phyloP scores from a whole-genome alignment of 2,329 filamentous ascomycete species.

The Epichloe sylvatica region DNA sequence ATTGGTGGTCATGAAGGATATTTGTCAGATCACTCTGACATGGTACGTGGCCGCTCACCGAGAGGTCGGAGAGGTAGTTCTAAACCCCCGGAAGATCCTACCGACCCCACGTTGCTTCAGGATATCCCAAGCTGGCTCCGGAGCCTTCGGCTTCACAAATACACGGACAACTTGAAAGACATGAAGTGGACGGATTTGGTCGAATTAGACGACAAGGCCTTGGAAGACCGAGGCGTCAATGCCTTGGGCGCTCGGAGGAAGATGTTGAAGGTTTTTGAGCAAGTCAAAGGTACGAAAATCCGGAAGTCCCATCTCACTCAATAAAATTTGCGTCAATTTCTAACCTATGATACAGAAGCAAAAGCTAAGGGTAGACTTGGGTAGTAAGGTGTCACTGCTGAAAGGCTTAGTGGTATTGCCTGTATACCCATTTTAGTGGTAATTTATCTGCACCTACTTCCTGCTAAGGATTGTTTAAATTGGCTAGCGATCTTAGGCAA shows the following conservation, averaged over 20 bases:
- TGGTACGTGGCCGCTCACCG: constrained; percentile 79
- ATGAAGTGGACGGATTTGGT: constrained; percentile 91
- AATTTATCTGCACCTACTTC: neutral
- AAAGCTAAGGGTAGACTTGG: constrained; percentile 58
- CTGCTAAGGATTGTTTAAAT: neutral
- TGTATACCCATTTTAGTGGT: neutral
- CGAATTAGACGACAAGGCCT: constrained; percentile 79
- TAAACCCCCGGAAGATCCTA: constrained; percentile 98
- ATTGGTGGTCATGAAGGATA: constrained; percentile 66
- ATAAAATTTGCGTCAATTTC: neutral
- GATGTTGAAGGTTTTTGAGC: constrained; percentile 98
- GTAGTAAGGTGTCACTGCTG: constrained; percentile 13
- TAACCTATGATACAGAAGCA: constrained; percentile 38
- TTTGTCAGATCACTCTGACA: constrained; percentile 84
- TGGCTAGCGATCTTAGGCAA: neutral
- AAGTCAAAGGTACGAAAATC: constrained; percentile 56
- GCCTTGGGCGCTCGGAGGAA: constrained; percentile 88
- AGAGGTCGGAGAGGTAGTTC: constrained; percentile 85
- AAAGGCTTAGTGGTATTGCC: neutral
- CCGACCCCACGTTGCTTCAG: constrained; percentile 75
- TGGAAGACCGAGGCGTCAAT: constrained; percentile 88
- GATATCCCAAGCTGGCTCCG: constrained; percentile 95
- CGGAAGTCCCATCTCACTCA: neutral
- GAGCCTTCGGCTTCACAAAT: constrained; percentile 91
- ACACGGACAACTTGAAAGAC: constrained; percentile 95